phyloP scores from a whole-genome alignment of 768 basidiomycete species.

The Tubosaeta sp. region DNA sequence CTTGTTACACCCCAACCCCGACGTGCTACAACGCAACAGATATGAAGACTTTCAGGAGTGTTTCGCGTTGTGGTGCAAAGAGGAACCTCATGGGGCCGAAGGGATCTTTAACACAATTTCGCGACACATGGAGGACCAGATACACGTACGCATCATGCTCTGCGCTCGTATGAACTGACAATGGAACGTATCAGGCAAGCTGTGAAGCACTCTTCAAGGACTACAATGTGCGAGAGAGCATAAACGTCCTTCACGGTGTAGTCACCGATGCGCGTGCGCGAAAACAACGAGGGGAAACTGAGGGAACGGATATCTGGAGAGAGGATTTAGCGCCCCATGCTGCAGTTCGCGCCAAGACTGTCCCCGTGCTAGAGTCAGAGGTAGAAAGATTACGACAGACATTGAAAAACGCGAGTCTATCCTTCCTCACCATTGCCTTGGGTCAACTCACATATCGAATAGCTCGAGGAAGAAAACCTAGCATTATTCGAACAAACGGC shows the following conservation, averaged over 20 bases:
- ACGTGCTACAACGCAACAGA: conserved; percentile 22
- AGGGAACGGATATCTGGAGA: conserved; percentile 58
- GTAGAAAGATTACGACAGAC: conserved; percentile 35
- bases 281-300: conserved; percentile 38
- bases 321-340: conserved; percentile 58
- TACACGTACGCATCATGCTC: conserved; percentile 28
- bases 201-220: conserved; percentile 67
- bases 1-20: not conserved
- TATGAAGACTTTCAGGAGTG: conserved; percentile 58
- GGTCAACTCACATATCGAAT: not conserved
- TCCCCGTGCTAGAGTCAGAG: conserved; percentile 52
- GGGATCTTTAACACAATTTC: conserved; percentile 64
- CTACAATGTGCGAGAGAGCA: conserved; percentile 62
- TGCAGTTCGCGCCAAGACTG: conserved; percentile 58
- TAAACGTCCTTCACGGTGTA: conserved; percentile 66
- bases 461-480: conserved; percentile 60
- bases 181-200: conserved; percentile 45
- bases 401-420: conserved; percentile 32
- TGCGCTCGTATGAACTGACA: not conserved
- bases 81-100: conserved; percentile 58
- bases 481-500: conserved; percentile 46
- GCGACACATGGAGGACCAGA: conserved; percentile 66
- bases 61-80: conserved; percentile 61
- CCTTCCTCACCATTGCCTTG: not conserved
- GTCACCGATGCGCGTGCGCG: conserved; percentile 64